Base-by-base conservation (phyloP, 768 basidiomycete species). In the Russula earlei region DNA sequence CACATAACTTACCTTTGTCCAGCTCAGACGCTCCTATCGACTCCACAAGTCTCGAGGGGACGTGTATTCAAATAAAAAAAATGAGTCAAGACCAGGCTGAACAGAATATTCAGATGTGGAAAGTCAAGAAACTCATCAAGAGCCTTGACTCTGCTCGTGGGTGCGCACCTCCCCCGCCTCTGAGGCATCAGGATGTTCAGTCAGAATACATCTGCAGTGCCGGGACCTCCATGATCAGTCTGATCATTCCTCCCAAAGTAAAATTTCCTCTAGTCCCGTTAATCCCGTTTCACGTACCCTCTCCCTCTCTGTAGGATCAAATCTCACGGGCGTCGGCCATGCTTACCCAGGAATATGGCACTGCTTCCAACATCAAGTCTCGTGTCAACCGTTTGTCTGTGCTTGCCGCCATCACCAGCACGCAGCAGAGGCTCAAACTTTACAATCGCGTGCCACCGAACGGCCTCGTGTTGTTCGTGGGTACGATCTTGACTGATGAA, bases 311-410 rank as follows among this genome's bases (percentile, higher is more conserved):
- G 0, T 49, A 89, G 85, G 85, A 88, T 72, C 95, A 98, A 81
- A 90, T 99, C 69, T 94, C 94, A 36, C 85, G 92, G 58, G 85
- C 87, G 62, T 86, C 85, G 45, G 86, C 84, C 56, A 96, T 99
- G 95, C 82, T 99, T 69, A 97, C 95, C 52, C 93, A 95, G 69
- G 96, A 96, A 71, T 95, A 92, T 65, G 93, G 93, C 52, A 97
- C 94, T 7, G 96, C 96, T n/a, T 96, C 94, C 59, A 98, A 99
- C 76, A 98, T 99, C 78, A 99, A 99, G 71, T 96, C 93, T 60
- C 91, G 96, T 56, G 93, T 94, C 69, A 97, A 95, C 76, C 84
- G 96, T 65, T 83, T 96, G 19, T 99, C 96, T 40, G 96, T 99
- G 24, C 80, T 98, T 38, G 91, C 96, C 43, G 96, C 96, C 53